phyloP scores from a whole-genome alignment of 768 basidiomycete genomes.

The Kondoa subrosea region DNA sequence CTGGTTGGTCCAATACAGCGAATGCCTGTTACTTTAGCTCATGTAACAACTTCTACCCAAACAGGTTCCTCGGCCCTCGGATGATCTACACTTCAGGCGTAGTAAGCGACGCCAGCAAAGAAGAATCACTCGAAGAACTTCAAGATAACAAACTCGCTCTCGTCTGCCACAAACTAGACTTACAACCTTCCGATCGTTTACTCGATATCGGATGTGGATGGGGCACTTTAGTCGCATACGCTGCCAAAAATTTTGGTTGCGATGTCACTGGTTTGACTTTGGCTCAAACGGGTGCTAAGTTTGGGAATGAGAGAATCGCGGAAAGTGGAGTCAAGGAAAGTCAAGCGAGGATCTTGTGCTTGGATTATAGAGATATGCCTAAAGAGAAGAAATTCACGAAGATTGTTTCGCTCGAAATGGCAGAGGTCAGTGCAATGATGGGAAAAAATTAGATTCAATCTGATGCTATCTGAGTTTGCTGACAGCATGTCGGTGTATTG shows the following conservation, averaged over 20 bases:
- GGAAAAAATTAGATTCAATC: neutral
- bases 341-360: slow-evolving; percentile 77
- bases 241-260: slow-evolving; percentile 91
- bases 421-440: slow-evolving; percentile 46
- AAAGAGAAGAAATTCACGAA: slow-evolving; percentile 61
- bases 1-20: slow-evolving; percentile 54
- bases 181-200: slow-evolving; percentile 61
- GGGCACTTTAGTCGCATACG: slow-evolving; percentile 88
- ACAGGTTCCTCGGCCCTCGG: slow-evolving; percentile 72
- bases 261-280: slow-evolving; percentile 94
- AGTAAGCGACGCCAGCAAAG: slow-evolving; percentile 48
- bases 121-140: slow-evolving; percentile 76
- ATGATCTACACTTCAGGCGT: slow-evolving; percentile 98
- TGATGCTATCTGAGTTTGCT: neutral
- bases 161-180: slow-evolving; percentile 83
- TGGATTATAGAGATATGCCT: slow-evolving; percentile 82
- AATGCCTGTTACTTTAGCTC: slow-evolving; percentile 31
- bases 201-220: slow-evolving; percentile 51
- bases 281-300: slow-evolving; percentile 72
- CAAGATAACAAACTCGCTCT: slow-evolving; percentile 96
- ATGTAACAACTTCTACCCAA: slow-evolving; percentile 81
- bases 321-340: slow-evolving; percentile 55
- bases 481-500: slow-evolving; percentile 80
- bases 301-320: slow-evolving; percentile 73
- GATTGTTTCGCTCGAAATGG: slow-evolving; percentile 95